These are phyloP conservation scores for Rhizopogon hawkerae DNA, from an alignment of 1,284 basidiomycete species.

Conservation along the genomic window DNA sequence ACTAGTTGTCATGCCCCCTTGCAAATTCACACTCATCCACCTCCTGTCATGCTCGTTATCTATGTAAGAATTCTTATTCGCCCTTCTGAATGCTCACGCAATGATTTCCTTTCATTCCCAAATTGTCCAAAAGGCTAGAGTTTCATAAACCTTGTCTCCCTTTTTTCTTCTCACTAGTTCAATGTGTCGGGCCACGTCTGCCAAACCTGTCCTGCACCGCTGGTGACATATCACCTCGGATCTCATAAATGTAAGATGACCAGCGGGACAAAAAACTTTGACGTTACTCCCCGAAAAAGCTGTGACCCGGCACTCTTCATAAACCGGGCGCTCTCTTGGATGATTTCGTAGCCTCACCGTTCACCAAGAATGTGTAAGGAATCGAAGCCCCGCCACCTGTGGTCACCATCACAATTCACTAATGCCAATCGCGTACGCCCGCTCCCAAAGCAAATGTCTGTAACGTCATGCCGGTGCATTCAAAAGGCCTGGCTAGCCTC, in stretches of 20 bases:
- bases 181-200: conserved; percentile 27
- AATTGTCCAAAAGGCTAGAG: conserved; percentile 21
- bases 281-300: conserved; percentile 29
- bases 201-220: conserved; percentile 32
- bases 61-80: conserved; percentile 10
- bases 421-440: conserved; percentile 12
- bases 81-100: conserved; percentile 17
- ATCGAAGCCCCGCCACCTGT: conserved; percentile 17
- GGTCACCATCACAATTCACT: conserved; percentile 18
- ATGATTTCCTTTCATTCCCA: conserved; percentile 25
- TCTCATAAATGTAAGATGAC: conserved; percentile 28
- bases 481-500: conserved; percentile 59
- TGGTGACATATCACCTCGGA: conserved; percentile 28
- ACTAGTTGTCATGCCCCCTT: conserved; percentile 4
- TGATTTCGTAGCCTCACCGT: conserved; percentile 11
- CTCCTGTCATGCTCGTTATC: conserved; percentile 3
- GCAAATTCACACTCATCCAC: conserved; percentile 3
- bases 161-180: conserved; percentile 18
- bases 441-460: conserved; percentile 8
- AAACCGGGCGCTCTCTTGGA: conserved; percentile 20
- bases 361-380: conserved; percentile 22
- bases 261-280: conserved; percentile 30
- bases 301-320: conserved; percentile 25
- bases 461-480: conserved; percentile 30
- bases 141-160: conserved; percentile 24